Conservation (phyloP, 2,329 filamentous ascomycete species). For the Elsinoe ampelina region DNA sequence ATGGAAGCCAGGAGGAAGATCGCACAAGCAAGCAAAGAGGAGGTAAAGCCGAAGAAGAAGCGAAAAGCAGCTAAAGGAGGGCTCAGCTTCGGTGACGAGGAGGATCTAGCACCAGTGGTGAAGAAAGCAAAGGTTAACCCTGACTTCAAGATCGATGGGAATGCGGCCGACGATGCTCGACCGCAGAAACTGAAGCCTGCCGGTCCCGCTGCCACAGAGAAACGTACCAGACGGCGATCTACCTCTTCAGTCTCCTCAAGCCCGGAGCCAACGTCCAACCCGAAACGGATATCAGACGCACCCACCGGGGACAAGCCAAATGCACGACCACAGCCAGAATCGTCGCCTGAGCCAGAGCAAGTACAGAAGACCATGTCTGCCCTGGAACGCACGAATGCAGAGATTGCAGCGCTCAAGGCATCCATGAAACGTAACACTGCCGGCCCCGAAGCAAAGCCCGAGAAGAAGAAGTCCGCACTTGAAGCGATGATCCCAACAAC, state of each 20-base stretch:
- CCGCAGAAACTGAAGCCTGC: conserved; percentile 19
- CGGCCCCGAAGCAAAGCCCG: conserved; percentile 35
- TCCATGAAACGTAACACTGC: conserved; percentile 60
- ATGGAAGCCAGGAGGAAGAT: conserved; percentile 62
- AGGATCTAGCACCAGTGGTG: conserved; percentile 49
- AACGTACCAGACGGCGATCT: conserved; percentile 15
- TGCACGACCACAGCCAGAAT: background rate
- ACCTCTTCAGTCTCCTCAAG: conserved; percentile 18
- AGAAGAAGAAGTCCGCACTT: conserved; percentile 57
- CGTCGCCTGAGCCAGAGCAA: conserved; percentile 26
- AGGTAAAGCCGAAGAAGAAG: conserved; percentile 39
- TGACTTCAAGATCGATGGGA: conserved; percentile 51
- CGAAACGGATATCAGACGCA: conserved; percentile 16
- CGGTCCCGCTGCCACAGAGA: conserved; percentile 20
- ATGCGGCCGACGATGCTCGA: conserved; percentile 21
- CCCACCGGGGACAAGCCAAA: background rate
- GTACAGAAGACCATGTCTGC: conserved; percentile 16
- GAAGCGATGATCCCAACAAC: conserved; percentile 67
- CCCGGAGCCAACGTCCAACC: conserved; percentile 8
- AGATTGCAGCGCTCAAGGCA: conserved; percentile 71
- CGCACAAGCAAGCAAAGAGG: conserved; percentile 40
- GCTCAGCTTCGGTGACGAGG: conserved; percentile 64
- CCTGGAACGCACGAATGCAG: conserved; percentile 64
- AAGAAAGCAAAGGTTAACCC: conserved; percentile 76
- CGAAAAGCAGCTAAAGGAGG: conserved; percentile 64